Evolutionary conservation across 192 early-diverging fungal genomes (phyloP).

Genomic region (Spinellus fusiger): DNA sequence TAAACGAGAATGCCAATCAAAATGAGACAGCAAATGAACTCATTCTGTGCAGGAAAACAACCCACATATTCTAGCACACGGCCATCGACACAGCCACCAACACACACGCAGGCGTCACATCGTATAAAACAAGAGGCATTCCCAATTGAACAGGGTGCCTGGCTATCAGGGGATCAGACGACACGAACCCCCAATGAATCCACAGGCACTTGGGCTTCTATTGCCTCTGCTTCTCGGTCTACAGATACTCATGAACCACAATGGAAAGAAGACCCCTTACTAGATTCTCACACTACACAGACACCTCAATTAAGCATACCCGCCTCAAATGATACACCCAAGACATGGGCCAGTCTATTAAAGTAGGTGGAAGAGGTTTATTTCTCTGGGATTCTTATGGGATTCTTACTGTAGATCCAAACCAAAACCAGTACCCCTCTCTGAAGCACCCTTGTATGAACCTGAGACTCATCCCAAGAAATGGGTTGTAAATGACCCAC

Average conservation of each 20-base stretch:
- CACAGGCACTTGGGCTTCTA: slow-evolving; percentile 41
- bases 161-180: no score
- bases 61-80: not conserved
- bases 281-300: no score
- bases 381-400: not conserved
- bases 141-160: slow-evolving; percentile 14
- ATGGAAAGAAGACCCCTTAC: no score
- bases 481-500: no score
- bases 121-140: not conserved
- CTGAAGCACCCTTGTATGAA: no score
- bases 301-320: no score
- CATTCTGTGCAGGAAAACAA: not conserved
- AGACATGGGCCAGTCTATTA: slow-evolving; percentile 33
- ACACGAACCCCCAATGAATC: slow-evolving; percentile 6
- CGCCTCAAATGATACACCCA: slow-evolving; percentile 21
- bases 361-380: slow-evolving; percentile 16
- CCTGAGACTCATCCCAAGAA: no score
- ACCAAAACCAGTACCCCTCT: slow-evolving; percentile 39
- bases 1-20: not conserved
- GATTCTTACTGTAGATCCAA: slow-evolving; percentile 15
- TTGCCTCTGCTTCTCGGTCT: slow-evolving; percentile 14
- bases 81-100: not conserved
- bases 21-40: not conserved
- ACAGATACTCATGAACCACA: not conserved
- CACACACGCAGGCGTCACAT: not conserved